Conservation (phyloP, 2,329 filamentous ascomycete species). For the Boeremia lycopersici region DNA sequence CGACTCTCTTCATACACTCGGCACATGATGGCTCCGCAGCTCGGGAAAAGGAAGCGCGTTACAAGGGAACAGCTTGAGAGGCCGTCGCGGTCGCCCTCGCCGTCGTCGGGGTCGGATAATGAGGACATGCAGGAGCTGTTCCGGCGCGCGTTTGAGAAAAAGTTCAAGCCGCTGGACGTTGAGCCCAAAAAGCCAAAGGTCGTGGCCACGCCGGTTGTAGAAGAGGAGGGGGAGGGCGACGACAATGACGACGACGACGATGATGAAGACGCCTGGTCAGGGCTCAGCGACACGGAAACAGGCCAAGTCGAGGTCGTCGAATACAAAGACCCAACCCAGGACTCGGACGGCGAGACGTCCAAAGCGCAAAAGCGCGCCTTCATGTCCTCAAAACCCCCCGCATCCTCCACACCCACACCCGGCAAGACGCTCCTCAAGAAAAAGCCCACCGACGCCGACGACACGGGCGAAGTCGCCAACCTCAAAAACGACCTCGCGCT, state of each 20-base stretch:
- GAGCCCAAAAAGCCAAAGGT: constrained; percentile 39
- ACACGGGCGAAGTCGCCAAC: constrained; percentile 66
- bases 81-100: constrained; percentile 36
- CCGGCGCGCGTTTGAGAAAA: constrained; percentile 82
- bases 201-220: constrained; percentile 34
- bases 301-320: constrained; percentile 53
- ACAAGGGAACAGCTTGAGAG: constrained; percentile 39
- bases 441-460: constrained; percentile 44
- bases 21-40: constrained; percentile 47
- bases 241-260: constrained; percentile 40
- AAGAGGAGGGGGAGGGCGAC: constrained; percentile 26
- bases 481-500: constrained; percentile 92
- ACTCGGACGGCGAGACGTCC: constrained; percentile 29
- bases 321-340: constrained; percentile 35
- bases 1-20: background rate
- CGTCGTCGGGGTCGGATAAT: constrained; percentile 35
- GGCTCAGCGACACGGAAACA: constrained; percentile 56
- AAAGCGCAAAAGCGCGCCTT: constrained; percentile 77
- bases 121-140: constrained; percentile 76
- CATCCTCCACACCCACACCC: constrained; percentile 39
- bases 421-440: constrained; percentile 25
- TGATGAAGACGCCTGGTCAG: constrained; percentile 64
- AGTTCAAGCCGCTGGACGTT: constrained; percentile 74
- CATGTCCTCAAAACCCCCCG: constrained; percentile 66
- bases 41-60: constrained; percentile 55